Conservation (phyloP, 768 basidiomycete species). For the Agrocybe praecox region DNA sequence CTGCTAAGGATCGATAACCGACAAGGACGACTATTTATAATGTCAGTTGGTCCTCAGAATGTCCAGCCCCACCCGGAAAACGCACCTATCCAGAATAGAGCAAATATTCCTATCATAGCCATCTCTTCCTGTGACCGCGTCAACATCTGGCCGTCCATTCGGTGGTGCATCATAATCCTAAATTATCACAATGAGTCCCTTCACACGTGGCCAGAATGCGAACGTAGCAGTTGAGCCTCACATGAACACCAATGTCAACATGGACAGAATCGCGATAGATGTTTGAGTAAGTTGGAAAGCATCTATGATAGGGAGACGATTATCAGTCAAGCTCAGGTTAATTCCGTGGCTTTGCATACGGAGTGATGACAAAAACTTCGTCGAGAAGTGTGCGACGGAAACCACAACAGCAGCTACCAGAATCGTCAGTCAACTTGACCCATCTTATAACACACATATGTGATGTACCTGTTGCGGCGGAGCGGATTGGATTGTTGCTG, state of each 20-base stretch:
- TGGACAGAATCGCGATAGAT: constrained; percentile 69
- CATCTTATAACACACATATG: not conserved
- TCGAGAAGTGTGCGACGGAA: constrained; percentile 50
- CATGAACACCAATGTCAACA: constrained; percentile 68
- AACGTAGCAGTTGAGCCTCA: constrained; percentile 36
- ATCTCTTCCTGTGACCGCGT: constrained; percentile 76
- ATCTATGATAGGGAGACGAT: constrained; percentile 36
- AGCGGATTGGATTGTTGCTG: constrained; percentile 47
- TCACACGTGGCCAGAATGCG: too few species aligned
- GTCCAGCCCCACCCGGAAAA: constrained; percentile 2
- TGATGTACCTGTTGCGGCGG: constrained; percentile 39
- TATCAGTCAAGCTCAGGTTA: too few species aligned
- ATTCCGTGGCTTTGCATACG: constrained; percentile 30
- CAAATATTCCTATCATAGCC: constrained; percentile 70
- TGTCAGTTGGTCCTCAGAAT: not conserved
- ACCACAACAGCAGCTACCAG: constrained; percentile 48
- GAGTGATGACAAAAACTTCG: constrained; percentile 49
- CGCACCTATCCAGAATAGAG: constrained; percentile 78
- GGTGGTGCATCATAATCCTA: constrained; percentile 73
- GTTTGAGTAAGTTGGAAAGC: constrained; percentile 72
- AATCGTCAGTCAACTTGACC: not conserved
- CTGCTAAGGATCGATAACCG: constrained; percentile 46
- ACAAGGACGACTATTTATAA: constrained; percentile 35
- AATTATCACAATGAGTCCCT: not conserved
- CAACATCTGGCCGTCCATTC: constrained; percentile 58